Percentiles rank a stretch among this genome's conserved stretches.
phyloP scores from a whole-genome alignment of 1,139 yeast genomes.

The Nakaseomyces uthaithaninus region DNA sequence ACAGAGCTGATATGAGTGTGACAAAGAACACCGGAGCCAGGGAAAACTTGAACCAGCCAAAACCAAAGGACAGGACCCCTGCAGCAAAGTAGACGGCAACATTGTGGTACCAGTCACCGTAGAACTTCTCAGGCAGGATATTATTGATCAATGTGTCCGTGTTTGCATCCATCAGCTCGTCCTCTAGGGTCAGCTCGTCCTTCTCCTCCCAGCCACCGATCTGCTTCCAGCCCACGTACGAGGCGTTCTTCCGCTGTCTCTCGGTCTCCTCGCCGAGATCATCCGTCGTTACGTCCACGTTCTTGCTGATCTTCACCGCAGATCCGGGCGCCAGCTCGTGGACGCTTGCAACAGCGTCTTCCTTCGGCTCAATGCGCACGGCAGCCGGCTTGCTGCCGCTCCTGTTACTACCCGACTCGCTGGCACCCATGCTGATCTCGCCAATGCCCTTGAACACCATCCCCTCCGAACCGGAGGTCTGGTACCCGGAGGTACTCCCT shows the following conservation, averaged over 20 bases:
- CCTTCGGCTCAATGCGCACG: background rate
- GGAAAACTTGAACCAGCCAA: conserved; percentile 70
- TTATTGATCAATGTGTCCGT: conserved; percentile 62
- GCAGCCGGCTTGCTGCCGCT: background rate
- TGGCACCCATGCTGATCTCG: conserved; percentile 3
- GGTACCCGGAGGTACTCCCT: conserved; percentile 2
- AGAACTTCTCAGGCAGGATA: conserved; percentile 60
- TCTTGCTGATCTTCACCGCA: conserved; percentile 1
- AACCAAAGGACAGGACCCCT: conserved; percentile 62
- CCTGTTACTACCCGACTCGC: background rate
- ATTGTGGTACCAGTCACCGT: conserved; percentile 95
- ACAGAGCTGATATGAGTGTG: conserved; percentile 48
- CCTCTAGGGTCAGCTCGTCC: conserved; percentile 55
- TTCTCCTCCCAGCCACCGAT: conserved; percentile 76
- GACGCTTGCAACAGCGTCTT: background rate
- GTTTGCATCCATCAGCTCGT: conserved; percentile 59
- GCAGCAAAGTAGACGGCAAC: conserved; percentile 61
- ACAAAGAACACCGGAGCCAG: conserved; percentile 74
- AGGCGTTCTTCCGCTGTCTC: conserved; percentile 37
- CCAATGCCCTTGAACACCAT: conserved; percentile 5
- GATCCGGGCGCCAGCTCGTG: background rate
- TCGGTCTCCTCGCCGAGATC: conserved; percentile 5
- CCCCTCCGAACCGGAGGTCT: conserved; percentile 1
- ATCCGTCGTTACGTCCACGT: background rate
- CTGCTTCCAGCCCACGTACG: conserved; percentile 90